Percentiles rank a stretch among this genome's conserved stretches.
Conservation (phyloP, 2,329 filamentous ascomycete genomes). For the Penicillium sp. region DNA sequence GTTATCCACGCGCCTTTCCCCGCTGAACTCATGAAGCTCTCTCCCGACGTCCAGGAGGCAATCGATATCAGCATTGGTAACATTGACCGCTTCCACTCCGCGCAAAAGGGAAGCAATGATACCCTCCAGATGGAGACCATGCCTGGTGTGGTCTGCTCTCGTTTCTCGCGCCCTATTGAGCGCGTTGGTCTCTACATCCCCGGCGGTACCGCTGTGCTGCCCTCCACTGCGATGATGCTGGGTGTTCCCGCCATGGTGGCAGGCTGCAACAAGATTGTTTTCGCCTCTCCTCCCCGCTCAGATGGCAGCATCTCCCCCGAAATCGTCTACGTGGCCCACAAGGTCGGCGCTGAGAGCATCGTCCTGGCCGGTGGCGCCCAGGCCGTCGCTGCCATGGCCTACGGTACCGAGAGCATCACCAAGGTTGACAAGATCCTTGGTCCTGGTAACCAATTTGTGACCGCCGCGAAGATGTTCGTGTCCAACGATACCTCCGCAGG, state of each 20-base stretch:
- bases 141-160: slow-evolving; percentile 92
- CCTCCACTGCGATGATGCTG: slow-evolving; percentile 95
- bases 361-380: slow-evolving; percentile 94
- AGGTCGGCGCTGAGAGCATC: slow-evolving; percentile 91
- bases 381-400: slow-evolving; percentile 93
- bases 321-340: slow-evolving; percentile 96
- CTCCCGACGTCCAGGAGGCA: slow-evolving; percentile 79
- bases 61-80: slow-evolving; percentile 94
- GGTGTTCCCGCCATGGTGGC: slow-evolving; percentile 97
- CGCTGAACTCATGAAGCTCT: slow-evolving; percentile 75
- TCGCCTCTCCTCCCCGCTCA: slow-evolving; percentile 83
- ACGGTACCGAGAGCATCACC: slow-evolving; percentile 87
- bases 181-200: slow-evolving; percentile 95
- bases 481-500: slow-evolving; percentile 95
- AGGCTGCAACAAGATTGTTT: slow-evolving; percentile 88
- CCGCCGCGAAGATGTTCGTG: slow-evolving; percentile 96
- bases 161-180: slow-evolving; percentile 89
- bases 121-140: slow-evolving; percentile 88
- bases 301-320: slow-evolving; percentile 93
- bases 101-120: slow-evolving; percentile 74
- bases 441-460: slow-evolving; percentile 97
- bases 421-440: slow-evolving; percentile 99
- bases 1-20: slow-evolving; percentile 89
- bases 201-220: slow-evolving; percentile 93
- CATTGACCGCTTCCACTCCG: slow-evolving; percentile 88